These are phyloP conservation scores for Penstemon barbatus DNA, from an alignment of 257 asterid species.

Conservation along the genomic window DNA sequence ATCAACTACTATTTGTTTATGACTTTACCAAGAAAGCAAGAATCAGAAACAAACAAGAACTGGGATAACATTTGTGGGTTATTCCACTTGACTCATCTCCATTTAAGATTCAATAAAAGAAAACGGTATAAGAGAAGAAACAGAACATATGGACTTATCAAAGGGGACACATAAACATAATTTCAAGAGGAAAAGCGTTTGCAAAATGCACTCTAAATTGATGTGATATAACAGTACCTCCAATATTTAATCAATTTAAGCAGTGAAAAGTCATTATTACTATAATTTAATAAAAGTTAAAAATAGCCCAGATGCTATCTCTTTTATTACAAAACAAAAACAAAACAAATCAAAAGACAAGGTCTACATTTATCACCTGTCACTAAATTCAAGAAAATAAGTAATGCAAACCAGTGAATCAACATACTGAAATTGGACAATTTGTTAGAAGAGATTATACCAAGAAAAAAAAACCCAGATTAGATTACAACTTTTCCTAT, in stretches of 20 bases:
- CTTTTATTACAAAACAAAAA: not conserved
- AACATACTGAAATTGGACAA: slow-evolving; percentile 13
- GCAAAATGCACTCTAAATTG: not conserved
- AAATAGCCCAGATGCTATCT: not conserved
- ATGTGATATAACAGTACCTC: slow-evolving; percentile 20
- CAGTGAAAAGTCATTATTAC: slow-evolving; percentile 5
- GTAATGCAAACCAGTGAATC: slow-evolving; percentile 2
- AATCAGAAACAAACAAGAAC: slow-evolving; percentile 15
- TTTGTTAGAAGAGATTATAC: not conserved
- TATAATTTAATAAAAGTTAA: not conserved
- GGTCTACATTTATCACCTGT: not conserved
- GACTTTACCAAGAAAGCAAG: not conserved
- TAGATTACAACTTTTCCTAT: not conserved
- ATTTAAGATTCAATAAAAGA: not conserved
- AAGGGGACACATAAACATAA: not conserved
- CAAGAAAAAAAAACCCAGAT: not conserved
- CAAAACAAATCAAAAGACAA: not conserved
- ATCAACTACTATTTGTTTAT: not conserved
- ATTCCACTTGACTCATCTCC: not conserved
- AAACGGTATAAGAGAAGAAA: too few species aligned
- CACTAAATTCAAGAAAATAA: not conserved
- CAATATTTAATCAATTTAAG: not conserved
- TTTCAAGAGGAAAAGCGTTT: not conserved
- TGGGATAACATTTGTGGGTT: not conserved
- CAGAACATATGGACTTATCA: not conserved